Evolutionary conservation across 495 filamentous ascomycete genomes (phyloP), one percentile per base, ranked within the genome.

Genomic region (Aspergillus panamensis): DNA sequence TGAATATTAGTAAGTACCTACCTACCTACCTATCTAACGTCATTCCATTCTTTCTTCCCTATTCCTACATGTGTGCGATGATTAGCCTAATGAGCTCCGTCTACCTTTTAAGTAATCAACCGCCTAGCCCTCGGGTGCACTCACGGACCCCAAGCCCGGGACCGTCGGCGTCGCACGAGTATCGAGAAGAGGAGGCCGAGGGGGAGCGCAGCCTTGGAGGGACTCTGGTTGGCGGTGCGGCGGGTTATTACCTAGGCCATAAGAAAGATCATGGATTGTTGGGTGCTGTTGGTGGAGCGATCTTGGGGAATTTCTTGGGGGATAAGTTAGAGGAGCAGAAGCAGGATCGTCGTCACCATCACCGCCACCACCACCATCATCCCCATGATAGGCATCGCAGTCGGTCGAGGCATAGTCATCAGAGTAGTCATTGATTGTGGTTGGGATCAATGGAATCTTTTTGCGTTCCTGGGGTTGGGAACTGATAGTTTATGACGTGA

Each of bases 231-330:
- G 79, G 79, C 21, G 79, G 79, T 39, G 69, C 73, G 29, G 71
- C 79, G 3, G 79, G 79, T 9, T 75, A 76, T 33, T 78, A 71
- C 53, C 58, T 75, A 0, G 79, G 79, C 1, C 72, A 76, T 40
- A 77, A 80, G 64, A 71, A 69, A 30, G 66, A 72, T 3, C 79
- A 82, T 62, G 77, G 76, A 0, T 53, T 82, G 2, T 54, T 82
- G 20, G 79, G 79, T 20, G 73, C 79, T 16, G 61, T 81, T 31
- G 77, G 76, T 7, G 79, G 79, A 45, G 80, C 80, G 0, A 64
- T 83, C 14, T 49, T 76, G 4, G 80, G 80, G 2, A 81, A 75
- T 51, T 69, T 77, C 8, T 5, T 80, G 1, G 72, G 74, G 48
- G 62, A 77, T 45, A 73, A 76, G 44, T 51, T 76, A 32, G 76